phyloP scores from a whole-genome alignment of 345 rosid species.

The Gossypium thurberi region DNA sequence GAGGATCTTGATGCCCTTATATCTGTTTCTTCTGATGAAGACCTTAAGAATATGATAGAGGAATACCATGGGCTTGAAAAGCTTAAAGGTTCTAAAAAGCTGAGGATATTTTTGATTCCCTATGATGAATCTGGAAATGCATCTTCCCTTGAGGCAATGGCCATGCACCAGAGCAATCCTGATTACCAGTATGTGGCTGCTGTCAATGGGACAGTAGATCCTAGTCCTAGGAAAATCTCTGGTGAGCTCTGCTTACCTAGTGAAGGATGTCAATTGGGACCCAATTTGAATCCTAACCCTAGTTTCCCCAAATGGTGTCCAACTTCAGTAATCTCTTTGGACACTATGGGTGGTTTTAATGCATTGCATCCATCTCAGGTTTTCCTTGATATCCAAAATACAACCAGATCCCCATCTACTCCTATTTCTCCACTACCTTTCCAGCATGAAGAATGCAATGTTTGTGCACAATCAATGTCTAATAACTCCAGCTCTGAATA shows the following conservation, averaged over 20 bases:
- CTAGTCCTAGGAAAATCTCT: constrained; percentile 24
- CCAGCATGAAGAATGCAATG: constrained; percentile 30
- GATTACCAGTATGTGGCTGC: constrained; percentile 42
- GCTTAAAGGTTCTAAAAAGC: constrained; percentile 47
- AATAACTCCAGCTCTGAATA: constrained; percentile 45
- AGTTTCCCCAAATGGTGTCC: constrained; percentile 13
- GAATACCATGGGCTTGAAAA: constrained; percentile 51
- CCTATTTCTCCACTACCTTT: constrained; percentile 38
- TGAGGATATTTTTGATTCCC: constrained; percentile 56
- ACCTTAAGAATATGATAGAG: constrained; percentile 63
- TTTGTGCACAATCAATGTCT: constrained; percentile 22
- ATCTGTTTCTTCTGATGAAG: constrained; percentile 60
- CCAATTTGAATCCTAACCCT: constrained; percentile 19
- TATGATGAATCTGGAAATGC: constrained; percentile 32
- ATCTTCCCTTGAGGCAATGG: constrained; percentile 30
- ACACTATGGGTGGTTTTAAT: constrained; percentile 23
- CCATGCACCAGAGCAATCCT: constrained; percentile 30
- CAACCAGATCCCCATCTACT: constrained; percentile 31
- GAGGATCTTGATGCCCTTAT: constrained; percentile 65
- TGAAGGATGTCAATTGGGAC: constrained; percentile 35
- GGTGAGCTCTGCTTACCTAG: constrained; percentile 24
- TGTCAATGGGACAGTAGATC: constrained; percentile 38
- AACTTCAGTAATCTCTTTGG: constrained; percentile 24
- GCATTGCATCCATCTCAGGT: constrained; percentile 23
- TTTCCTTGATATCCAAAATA: constrained; percentile 27